Evolutionary conservation across 495 filamentous ascomycete species (phyloP), one percentile per base, ranked within the genome.

Genomic region (Podospora anserina): DNA sequence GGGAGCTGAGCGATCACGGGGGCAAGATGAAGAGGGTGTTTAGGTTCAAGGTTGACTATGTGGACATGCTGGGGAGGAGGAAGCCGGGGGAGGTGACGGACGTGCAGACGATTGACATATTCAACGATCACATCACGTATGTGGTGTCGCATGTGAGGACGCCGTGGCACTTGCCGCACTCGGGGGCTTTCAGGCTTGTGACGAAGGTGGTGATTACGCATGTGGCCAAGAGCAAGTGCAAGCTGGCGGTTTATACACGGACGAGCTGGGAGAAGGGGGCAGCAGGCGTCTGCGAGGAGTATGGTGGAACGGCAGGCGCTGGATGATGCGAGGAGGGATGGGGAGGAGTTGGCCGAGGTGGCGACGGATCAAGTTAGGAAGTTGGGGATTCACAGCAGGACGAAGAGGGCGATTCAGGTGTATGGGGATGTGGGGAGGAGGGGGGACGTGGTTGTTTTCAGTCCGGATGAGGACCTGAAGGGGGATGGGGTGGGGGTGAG

Each of bases 161-260:
- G 0, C 93, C 94, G 1, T 97, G 93, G 92, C 92, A 96, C 81
- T 85, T 98, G 19, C 95, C 96, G 2, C 86, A 92, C 76, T 83
- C 85, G 60, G 85, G 91, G 44, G 84, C 88, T 28, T 97, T 97
- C 79, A 88, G 90, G 72, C 82, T 98, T 39, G 87, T 94, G 34
- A 94, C 87, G 69, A 97, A 97, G 80, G 88, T 97, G 65, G 92
- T 97, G 61, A 96, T 99, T 68, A 97, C 95, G 11, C 92, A 97
- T 75, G 84, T 93, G 65, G 87, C 92, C 18, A 97, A 97, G 77
- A 93, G 91, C 18, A 94, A 91, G 76, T 94, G 93, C 77, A 97
- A 94, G 78, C 85, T 99, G 56, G 88, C 93, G 20, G 87, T 99
- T 61, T 97, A 90, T 78, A 93, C 88, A 30, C 90, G 90, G 70